These are phyloP conservation scores for Quercus wislizeni DNA, from an alignment of 306 rosid species.

Conservation along the genomic window DNA sequence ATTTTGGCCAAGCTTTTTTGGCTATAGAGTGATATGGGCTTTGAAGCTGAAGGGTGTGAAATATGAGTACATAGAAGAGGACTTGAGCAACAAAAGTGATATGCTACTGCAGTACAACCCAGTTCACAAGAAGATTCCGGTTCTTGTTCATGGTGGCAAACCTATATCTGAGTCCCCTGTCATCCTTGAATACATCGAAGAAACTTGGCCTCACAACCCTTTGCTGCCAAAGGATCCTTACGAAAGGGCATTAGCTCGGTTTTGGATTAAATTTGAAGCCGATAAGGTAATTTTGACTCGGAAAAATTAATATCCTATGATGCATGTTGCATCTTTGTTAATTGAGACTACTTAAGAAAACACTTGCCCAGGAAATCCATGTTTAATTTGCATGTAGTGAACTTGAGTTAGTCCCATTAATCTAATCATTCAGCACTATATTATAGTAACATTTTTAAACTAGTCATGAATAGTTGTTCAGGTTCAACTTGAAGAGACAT, in stretches of 20 bases:
- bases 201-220: conserved; percentile 7
- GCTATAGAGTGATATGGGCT: neutral
- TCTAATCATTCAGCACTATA: too few species aligned
- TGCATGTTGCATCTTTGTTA: too few species aligned
- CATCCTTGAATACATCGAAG: conserved; percentile 4
- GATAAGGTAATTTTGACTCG: neutral
- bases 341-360: too few species aligned
- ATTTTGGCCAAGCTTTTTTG: neutral
- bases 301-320: too few species aligned
- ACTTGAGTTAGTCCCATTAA: too few species aligned
- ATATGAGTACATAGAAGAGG: conserved; percentile 8
- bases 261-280: conserved; percentile 18
- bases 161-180: neutral
- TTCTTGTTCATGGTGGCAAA: neutral
- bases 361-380: too few species aligned
- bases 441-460: too few species aligned
- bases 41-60: neutral
- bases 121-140: neutral
- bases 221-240: conserved; percentile 10
- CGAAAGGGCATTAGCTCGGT: conserved; percentile 5
- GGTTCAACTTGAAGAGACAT: too few species aligned
- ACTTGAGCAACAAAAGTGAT: neutral
- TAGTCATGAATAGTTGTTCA: too few species aligned
- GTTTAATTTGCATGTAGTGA: too few species aligned
- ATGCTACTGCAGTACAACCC: neutral